Base-by-base conservation (phyloP, 306 rosid species). In the Pyrus bretschneideri region DNA sequence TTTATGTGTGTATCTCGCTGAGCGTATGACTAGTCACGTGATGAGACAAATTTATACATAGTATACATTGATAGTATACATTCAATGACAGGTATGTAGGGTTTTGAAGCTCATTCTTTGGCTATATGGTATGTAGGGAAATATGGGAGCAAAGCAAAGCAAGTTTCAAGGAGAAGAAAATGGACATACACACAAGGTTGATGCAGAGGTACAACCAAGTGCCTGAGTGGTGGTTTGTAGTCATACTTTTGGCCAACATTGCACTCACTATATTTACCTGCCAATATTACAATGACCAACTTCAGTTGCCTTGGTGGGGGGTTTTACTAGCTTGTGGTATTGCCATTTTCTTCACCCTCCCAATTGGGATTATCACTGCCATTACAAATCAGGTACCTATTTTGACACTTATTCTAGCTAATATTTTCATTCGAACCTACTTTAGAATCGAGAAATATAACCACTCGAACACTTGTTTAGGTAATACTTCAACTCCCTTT, bases 301-400 rank as follows among this genome's bases (percentile, higher is more conserved):
- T 94, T 30, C 98, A 94, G 57, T 72, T 94, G 60, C 98, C 98
- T n/a, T 90, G 98, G 98, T 94, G 98, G 97, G 98, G 98, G 59
- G 97, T 94, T 69, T 67, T 94, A 8, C 81, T 94, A 3, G 98
- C 98, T 17, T 91, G 96, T 81, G 86, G 49, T 51, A 86, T 94
- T 71, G 96, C 98, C 76, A 77, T 94, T 27, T 35, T 87, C 70
- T 94, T 94, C 88, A 94, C 98, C 75, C 98, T 94, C 65, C 98
- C 98, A 4, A 90, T 94, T 8, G 97, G 98, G 8, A 91, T 91
- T 79, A 90, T 94, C 54, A 91, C 97, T 3, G 98, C 98, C 59
- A 86, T 91, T 72, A 91, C 98, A 40, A 94, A 94, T 68, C 98
- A 94, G 89, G 97, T 87, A 57, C 23, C 9, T 29, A n/a, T 58